Percentiles rank a stretch among this genome's conserved stretches.
Evolutionary conservation across 768 basidiomycete species (phyloP).

Genomic region (Russula compacta): DNA sequence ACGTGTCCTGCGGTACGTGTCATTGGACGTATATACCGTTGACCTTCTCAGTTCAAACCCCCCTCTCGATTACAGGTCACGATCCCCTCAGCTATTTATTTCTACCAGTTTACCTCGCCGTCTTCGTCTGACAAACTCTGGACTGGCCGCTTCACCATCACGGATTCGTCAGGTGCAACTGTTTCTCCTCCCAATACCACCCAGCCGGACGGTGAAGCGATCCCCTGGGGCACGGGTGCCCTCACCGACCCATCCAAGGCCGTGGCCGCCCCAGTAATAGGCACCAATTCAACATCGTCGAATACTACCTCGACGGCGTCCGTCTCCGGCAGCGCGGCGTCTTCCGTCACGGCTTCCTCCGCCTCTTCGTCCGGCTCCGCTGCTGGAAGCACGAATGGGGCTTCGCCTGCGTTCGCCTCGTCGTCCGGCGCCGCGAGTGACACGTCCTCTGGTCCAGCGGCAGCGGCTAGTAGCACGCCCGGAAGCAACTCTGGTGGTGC

Average conservation of each 20-base stretch:
- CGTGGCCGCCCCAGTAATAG: background rate
- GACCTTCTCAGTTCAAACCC: background rate
- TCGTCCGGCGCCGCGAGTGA: background rate
- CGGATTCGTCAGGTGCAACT: constrained; percentile 37
- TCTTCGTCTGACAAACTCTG: constrained; percentile 37
- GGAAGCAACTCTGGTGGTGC: background rate
- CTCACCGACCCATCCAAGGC: constrained; percentile 38
- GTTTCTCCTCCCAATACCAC: constrained; percentile 41
- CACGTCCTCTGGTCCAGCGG: background rate
- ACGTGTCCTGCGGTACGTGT: constrained; percentile 56
- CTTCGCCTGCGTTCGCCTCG: background rate
- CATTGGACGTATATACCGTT: background rate
- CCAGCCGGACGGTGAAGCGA: constrained; percentile 38
- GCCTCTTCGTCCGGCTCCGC: background rate
- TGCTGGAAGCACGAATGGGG: background rate
- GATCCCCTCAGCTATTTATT: constrained; percentile 62
- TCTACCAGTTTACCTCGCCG: constrained; percentile 63
- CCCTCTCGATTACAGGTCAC: constrained; percentile 37
- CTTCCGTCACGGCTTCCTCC: background rate
- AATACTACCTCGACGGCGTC: background rate
- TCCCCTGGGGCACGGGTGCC: constrained; percentile 60
- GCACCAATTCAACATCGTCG: background rate
- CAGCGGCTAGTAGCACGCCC: background rate
- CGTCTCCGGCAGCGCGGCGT: background rate
- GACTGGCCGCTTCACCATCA: constrained; percentile 75